These are phyloP conservation scores for Citrullus mucosospermus DNA, from an alignment of 306 rosid species.

Conservation along the genomic window DNA sequence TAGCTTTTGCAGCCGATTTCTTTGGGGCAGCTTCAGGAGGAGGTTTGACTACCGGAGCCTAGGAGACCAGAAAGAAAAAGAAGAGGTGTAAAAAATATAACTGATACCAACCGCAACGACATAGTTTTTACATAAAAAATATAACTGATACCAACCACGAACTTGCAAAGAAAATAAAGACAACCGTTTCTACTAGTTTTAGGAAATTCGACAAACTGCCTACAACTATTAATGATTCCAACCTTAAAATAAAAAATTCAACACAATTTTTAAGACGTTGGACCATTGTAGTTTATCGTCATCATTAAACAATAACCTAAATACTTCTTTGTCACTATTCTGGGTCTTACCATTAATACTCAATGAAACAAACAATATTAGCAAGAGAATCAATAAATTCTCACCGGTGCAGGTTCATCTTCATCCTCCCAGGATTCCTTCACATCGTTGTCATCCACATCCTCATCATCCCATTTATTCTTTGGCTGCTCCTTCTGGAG, in stretches of 20 bases:
- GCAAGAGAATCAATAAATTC: constrained; percentile 1
- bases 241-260: background rate
- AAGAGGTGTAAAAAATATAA: background rate
- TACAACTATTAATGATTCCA: background rate
- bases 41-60: constrained; percentile 60
- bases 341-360: background rate
- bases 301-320: background rate
- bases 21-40: constrained; percentile 44
- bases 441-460: constrained; percentile 67
- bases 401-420: constrained; percentile 67
- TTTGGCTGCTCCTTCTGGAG: constrained; percentile 39
- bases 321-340: background rate
- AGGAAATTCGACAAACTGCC: background rate
- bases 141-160: background rate
- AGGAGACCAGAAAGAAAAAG: constrained; percentile 6
- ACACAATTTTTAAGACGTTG: background rate
- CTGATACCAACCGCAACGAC: background rate
- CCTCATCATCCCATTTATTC: constrained; percentile 87
- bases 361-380: background rate
- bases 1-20: constrained; percentile 40
- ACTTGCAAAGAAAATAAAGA: background rate
- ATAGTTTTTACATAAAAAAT: background rate
- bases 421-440: constrained; percentile 97
- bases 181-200: background rate
- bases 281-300: background rate